A percentile compares a stretch with the other conserved stretches of the same genome.
These are phyloP conservation scores for Linnemannia exigua DNA, from an alignment of 192 early-diverging fungal species.

Conservation along the genomic window DNA sequence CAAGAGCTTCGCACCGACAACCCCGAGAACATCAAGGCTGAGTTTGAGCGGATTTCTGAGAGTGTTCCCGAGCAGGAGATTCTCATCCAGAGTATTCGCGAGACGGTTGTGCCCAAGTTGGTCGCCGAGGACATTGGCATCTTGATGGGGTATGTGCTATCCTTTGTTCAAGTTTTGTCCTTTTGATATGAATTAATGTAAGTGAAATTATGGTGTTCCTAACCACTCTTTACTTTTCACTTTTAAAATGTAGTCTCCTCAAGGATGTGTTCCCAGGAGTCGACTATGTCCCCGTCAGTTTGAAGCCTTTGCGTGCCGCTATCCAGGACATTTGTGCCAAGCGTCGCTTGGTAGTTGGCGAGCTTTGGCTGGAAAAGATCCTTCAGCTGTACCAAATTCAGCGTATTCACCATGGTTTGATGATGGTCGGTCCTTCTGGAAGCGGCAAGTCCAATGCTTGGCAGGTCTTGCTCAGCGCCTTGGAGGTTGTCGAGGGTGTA, in stretches of 20 bases:
- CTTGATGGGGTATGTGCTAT: constrained; percentile 71
- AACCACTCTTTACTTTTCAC: constrained; percentile 11
- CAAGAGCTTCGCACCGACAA: constrained; percentile 62
- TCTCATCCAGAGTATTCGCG: constrained; percentile 95
- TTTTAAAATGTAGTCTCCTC: constrained; percentile 72
- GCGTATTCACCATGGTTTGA: constrained; percentile 97
- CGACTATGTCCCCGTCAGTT: constrained; percentile 82
- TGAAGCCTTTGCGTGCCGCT: constrained; percentile 80
- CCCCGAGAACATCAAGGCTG: constrained; percentile 49
- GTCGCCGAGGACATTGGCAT: constrained; percentile 96
- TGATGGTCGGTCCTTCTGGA: constrained; percentile 99
- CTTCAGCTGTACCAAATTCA: constrained; percentile 99
- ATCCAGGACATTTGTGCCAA: constrained; percentile 84
- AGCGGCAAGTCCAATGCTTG: constrained; percentile 97
- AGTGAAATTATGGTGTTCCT: neutral
- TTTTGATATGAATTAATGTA: neutral
- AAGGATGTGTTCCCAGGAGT: constrained; percentile 96
- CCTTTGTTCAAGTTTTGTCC: neutral
- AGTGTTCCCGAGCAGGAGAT: constrained; percentile 89
- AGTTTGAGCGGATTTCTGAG: constrained; percentile 72
- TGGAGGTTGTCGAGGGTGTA: constrained; percentile 89
- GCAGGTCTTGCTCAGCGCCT: constrained; percentile 91
- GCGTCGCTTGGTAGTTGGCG: constrained; percentile 79
- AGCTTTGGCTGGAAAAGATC: constrained; percentile 96
- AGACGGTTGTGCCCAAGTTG: constrained; percentile 98